These are phyloP conservation scores for Talaromyces piceae DNA, from an alignment of 2,329 filamentous ascomycete species.

Conservation along the genomic window DNA sequence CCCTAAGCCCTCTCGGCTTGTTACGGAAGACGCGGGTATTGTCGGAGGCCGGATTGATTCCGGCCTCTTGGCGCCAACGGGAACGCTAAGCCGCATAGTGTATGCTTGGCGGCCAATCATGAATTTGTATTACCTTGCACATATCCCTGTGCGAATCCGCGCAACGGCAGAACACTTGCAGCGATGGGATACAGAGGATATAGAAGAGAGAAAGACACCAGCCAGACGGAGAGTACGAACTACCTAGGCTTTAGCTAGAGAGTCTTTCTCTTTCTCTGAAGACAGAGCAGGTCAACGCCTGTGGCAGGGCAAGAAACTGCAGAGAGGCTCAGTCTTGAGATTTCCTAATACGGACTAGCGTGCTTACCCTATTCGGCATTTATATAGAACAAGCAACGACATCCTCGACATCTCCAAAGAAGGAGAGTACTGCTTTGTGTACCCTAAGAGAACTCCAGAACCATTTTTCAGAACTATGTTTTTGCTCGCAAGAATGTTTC, in stretches of 20 bases:
- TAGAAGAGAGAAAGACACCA: neutral
- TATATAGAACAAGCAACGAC: neutral
- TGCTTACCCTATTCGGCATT: neutral
- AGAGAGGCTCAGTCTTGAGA: neutral
- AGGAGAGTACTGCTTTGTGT: neutral
- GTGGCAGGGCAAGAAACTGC: neutral
- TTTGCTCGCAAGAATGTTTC: conserved; percentile 13
- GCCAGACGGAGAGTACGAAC: no score
- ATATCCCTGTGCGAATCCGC: neutral
- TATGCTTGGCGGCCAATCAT: conserved; percentile 1
- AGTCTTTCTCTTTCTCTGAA: no score
- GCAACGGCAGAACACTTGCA: neutral
- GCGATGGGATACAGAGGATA: neutral
- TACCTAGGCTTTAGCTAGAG: no score
- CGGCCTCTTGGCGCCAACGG: conserved; percentile 29
- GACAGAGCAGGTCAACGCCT: neutral
- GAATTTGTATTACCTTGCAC: neutral
- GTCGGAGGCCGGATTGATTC: conserved; percentile 34
- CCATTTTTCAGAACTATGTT: neutral
- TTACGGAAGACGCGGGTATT: conserved; percentile 13
- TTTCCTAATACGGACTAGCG: neutral
- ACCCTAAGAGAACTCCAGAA: neutral
- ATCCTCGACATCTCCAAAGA: neutral
- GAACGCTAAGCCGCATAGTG: neutral
- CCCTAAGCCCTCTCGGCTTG: neutral